phyloP scores from a whole-genome alignment of 1,284 basidiomycete genomes.

The Malassezia obtusa region DNA sequence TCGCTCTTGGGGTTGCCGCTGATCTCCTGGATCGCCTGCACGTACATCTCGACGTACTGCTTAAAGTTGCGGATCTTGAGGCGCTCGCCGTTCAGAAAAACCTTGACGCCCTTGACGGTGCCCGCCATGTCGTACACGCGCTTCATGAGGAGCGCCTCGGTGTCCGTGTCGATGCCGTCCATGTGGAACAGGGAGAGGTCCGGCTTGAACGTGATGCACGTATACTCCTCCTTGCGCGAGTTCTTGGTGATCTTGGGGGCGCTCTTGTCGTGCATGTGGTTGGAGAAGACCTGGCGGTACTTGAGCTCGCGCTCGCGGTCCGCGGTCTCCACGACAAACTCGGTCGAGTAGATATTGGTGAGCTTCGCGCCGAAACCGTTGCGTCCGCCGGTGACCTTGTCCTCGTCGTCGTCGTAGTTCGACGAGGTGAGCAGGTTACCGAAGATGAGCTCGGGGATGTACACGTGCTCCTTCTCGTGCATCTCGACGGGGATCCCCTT shows the following conservation, averaged over 20 bases:
- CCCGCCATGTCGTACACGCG: conserved; percentile 97
- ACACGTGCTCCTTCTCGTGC: conserved; percentile 83
- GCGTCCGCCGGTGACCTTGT: conserved; percentile 94
- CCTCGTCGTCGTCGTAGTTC: conserved; percentile 98
- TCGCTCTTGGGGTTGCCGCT: conserved; percentile 25
- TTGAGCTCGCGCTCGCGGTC: conserved; percentile 78
- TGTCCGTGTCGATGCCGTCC: conserved; percentile 83
- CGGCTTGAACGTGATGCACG: conserved; percentile 87
- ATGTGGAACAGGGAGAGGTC: conserved; percentile 88
- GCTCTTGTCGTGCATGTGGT: conserved; percentile 83
- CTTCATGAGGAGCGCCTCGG: conserved; percentile 76
- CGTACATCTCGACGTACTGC: conserved; percentile 91
- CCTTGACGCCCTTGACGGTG: conserved; percentile 84
- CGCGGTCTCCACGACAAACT: conserved; percentile 95
- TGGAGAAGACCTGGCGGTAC: conserved; percentile 87
- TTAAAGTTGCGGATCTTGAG: conserved; percentile 93
- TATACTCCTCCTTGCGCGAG: conserved; percentile 63
- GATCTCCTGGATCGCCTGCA: conserved; percentile 49
- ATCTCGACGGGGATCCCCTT: conserved; percentile 90
- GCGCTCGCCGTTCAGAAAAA: conserved; percentile 81
- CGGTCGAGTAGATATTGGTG: conserved; percentile 93
- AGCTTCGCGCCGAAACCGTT: conserved; percentile 96
- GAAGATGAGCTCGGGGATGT: conserved; percentile 96
- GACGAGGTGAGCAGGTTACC: conserved; percentile 89
- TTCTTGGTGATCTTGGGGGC: conserved; percentile 83